Conservation (phyloP, 2,329 filamentous ascomycete genomes). For the Bipolaris cookei region DNA sequence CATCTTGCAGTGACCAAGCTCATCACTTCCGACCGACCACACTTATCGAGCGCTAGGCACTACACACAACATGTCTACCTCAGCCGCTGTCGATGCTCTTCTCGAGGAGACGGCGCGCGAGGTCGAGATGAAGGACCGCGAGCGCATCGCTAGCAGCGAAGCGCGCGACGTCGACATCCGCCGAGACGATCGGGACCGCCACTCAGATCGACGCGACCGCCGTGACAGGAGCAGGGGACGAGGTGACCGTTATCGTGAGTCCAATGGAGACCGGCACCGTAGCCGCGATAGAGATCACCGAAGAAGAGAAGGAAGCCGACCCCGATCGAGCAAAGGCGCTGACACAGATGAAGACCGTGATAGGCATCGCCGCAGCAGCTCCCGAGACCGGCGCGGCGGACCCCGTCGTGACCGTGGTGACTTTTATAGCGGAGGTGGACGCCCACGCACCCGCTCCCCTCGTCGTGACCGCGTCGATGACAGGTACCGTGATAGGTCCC, state of each 20-base stretch:
- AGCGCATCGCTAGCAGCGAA: constrained; percentile 26
- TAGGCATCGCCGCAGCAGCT: constrained; percentile 36
- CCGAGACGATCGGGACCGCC: constrained; percentile 42
- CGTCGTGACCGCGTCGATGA: constrained; percentile 50
- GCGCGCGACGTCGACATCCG: constrained; percentile 40
- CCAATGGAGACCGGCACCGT: constrained; percentile 38
- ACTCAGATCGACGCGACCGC: constrained; percentile 31
- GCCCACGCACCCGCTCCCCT: constrained; percentile 48
- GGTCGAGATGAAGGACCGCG: constrained; percentile 24
- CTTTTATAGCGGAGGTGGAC: constrained; percentile 49
- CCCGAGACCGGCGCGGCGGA: constrained; percentile 38
- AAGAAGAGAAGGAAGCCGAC: constrained; percentile 40
- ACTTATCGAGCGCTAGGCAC: constrained; percentile 38
- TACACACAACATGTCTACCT: constrained; percentile 36
- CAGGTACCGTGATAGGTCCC: constrained; percentile 57
- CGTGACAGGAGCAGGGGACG: constrained; percentile 40
- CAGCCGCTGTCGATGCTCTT: constrained; percentile 85
- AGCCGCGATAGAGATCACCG: constrained; percentile 43
- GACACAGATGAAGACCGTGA: constrained; percentile 49
- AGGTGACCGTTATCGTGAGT: constrained; percentile 40
- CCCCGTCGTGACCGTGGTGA: constrained; percentile 43
- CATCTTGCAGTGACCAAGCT: constrained; percentile 33
- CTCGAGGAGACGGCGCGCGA: constrained; percentile 66
- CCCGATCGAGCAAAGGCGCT: constrained; percentile 44
- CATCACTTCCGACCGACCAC: constrained; percentile 26